A percentile compares a stretch with the other conserved stretches of the same genome.
These are phyloP conservation scores for Ambispora gerdemannii DNA, from an alignment of 192 early-diverging fungal species.

Conservation along the genomic window DNA sequence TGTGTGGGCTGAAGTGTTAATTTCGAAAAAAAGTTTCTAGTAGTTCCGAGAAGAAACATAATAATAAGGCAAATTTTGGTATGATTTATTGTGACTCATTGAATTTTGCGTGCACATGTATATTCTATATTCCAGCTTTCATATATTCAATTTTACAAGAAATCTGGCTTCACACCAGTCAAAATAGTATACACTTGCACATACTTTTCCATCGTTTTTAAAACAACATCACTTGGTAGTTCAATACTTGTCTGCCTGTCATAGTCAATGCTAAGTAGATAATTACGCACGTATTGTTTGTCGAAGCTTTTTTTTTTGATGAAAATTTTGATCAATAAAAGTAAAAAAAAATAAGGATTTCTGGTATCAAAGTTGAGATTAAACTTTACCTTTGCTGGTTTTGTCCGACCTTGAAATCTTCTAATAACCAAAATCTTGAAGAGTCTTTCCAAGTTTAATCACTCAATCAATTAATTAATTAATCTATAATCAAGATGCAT, in stretches of 20 bases:
- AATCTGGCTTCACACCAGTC: slow-evolving; percentile 46
- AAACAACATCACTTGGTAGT: slow-evolving; percentile 77
- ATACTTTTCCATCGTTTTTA: slow-evolving; percentile 89
- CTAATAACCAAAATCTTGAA: slow-evolving; percentile 94
- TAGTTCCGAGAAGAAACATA: too few species aligned
- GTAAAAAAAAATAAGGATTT: background rate
- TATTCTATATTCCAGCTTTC: background rate
- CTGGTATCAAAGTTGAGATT: too few species aligned
- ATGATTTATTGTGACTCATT: too few species aligned
- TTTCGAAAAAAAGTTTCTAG: too few species aligned
- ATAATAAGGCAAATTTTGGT: too few species aligned
- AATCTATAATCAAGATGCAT: background rate
- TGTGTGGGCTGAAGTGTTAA: too few species aligned
- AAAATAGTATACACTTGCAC: slow-evolving; percentile 84
- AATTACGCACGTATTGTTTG: slow-evolving; percentile 97
- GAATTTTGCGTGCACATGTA: too few species aligned
- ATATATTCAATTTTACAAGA: slow-evolving; percentile 14
- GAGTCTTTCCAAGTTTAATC: slow-evolving; percentile 66
- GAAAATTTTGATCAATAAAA: background rate
- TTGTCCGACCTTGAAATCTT: slow-evolving; percentile 72
- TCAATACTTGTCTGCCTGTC: slow-evolving; percentile 83
- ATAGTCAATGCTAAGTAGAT: slow-evolving; percentile 81
- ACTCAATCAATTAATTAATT: background rate
- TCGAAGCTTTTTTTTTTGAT: slow-evolving; percentile 61
- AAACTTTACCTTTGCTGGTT: slow-evolving; percentile 61